Base-by-base conservation (phyloP, 768 basidiomycete species). In the Galerina marginata region DNA sequence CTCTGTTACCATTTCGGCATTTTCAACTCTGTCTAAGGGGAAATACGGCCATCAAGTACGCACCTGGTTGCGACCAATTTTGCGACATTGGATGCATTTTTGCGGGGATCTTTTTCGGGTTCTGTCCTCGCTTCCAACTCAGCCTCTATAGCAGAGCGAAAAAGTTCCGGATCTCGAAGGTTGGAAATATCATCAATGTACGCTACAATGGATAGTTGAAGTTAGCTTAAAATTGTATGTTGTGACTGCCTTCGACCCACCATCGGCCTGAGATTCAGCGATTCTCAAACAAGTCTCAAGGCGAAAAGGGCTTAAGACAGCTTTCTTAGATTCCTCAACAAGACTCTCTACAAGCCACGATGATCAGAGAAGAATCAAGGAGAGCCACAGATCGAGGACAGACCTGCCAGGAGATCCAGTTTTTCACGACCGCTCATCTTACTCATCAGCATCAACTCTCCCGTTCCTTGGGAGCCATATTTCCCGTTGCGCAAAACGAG, bases 371-470 rank as follows among this genome's bases (percentile, higher is more conserved):
- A 56, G 33, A 16, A n/a, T 52, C 52, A 4, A 15, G 25, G 26
- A 52, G 16, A 53, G 3, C 6, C 29, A 33, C 42, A 51, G 53
- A n/a, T 25, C 37, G 43, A 54, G 47, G 40, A 73, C 77, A 59
- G 68, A 90, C 92, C 91, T 65, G 90, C 90, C 33, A 93, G 75
- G 25, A 93, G 80, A 71, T 92, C 90, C 33, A 94, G 79, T 68
- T 93, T 93, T 73, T 93, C 92, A 67, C 89, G 82, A 1, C 92
- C 92, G 50, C 82, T 86, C 62, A 91, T 83, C 68, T 81, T 89
- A 25, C 76, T 82, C 54, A 79, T 77, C 47, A 83, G 72, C 48
- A 87, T 71, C 46, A 92, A 16, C 72, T 92, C 90, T 15, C 90
- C 90, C 5, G 86, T 85, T 43, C 91, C 91, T 54, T 81, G 81